Evolutionary conservation across 2,329 filamentous ascomycete species (phyloP).

Genomic region (Talaromyces sp.): DNA sequence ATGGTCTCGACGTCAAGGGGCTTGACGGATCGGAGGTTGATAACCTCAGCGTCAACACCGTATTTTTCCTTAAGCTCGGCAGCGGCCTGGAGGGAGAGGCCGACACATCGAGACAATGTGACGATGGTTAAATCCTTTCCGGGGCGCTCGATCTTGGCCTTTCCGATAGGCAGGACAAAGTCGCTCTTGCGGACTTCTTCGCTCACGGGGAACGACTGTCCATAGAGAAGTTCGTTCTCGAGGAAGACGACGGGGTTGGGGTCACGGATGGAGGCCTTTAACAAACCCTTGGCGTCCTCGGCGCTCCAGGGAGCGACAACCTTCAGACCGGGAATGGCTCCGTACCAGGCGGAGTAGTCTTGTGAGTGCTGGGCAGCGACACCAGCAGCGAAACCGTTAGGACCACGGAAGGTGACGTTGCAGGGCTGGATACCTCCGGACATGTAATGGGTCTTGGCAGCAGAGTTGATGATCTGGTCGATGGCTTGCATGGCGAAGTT

Average conservation of each 20-base stretch:
- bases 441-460: conserved; percentile 99
- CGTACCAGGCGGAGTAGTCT: conserved; percentile 98
- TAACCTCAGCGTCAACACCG: conserved; percentile 89
- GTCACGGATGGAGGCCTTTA: conserved; percentile 97
- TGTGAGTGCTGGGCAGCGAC: conserved; percentile 98
- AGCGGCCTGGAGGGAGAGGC: conserved; percentile 82
- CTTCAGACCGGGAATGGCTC: conserved; percentile 94
- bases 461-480: conserved; percentile 99
- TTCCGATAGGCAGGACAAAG: conserved; percentile 95
- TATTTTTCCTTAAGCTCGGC: conserved; percentile 94
- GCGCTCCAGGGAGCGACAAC: conserved; percentile 94
- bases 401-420: conserved; percentile 99
- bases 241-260: conserved; percentile 93
- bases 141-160: conserved; percentile 96
- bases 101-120: conserved; percentile 89
- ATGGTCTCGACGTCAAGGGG: conserved; percentile 93
- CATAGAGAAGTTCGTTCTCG: conserved; percentile 86
- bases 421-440: conserved; percentile 98
- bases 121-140: conserved; percentile 97
- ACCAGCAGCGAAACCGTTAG: conserved; percentile 95
- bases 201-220: conserved; percentile 93
- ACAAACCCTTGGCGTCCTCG: conserved; percentile 94
- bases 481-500: conserved; percentile 99
- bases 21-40: conserved; percentile 98
- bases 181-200: conserved; percentile 93